Conservation (phyloP, 2,329 filamentous ascomycete species). For the Aspergillus nomiae region DNA sequence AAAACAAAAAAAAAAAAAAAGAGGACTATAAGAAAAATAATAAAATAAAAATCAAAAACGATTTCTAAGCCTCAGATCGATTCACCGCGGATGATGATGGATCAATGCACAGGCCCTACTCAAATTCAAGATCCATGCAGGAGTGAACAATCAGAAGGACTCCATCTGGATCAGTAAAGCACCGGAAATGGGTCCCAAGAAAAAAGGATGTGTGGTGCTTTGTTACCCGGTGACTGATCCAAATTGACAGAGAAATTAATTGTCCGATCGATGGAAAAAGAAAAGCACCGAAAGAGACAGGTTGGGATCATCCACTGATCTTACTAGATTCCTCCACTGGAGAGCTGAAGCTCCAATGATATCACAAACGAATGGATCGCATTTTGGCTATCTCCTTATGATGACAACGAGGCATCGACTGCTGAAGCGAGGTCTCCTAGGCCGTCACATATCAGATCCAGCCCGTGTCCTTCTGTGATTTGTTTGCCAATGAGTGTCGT, state of each 20-base stretch:
- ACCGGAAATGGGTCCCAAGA: neutral
- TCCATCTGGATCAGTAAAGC: neutral
- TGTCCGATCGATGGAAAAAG: neutral
- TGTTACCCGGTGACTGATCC: slow-evolving; percentile 1
- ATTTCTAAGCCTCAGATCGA: neutral
- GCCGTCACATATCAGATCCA: neutral
- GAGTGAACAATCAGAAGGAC: neutral
- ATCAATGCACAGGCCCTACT: slow-evolving; percentile 4
- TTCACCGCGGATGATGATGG: neutral
- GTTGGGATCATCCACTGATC: neutral
- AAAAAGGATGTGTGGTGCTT: neutral
- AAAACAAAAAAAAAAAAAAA: neutral
- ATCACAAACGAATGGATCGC: neutral
- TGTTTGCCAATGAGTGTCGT: neutral
- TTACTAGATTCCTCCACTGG: neutral
- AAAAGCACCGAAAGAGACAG: neutral
- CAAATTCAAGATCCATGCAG: neutral
- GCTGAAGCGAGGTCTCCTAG: neutral
- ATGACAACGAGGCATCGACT: neutral
- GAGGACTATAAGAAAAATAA: neutral
- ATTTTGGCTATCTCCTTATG: neutral
- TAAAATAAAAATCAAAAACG: neutral
- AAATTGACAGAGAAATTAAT: slow-evolving; percentile 4
- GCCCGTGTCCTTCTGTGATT: neutral
- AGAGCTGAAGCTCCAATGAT: neutral